These are phyloP conservation scores for Beauveria sp. DNA, from an alignment of 2,329 filamentous ascomycete species.

Conservation along the genomic window DNA sequence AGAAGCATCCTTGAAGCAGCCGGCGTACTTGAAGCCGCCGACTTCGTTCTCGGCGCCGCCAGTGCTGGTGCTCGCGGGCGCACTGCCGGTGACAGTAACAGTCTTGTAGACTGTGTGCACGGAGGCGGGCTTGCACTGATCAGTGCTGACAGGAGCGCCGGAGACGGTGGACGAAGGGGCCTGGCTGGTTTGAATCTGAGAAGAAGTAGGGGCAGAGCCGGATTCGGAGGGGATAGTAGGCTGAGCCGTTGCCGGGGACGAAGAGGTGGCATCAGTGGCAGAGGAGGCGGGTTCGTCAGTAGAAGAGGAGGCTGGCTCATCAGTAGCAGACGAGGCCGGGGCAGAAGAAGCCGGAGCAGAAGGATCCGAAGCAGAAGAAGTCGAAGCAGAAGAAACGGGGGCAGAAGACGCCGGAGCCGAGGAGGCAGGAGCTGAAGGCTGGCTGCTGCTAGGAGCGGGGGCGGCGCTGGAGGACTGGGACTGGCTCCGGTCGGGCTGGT, in stretches of 20 bases:
- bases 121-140: constrained; percentile 20
- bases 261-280: background rate
- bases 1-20: constrained; percentile 35
- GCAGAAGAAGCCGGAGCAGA: background rate
- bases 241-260: background rate
- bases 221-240: constrained; percentile 2
- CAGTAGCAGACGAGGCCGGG: background rate
- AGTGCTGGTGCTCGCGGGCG: constrained; percentile 13
- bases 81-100: constrained; percentile 34
- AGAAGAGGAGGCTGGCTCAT: background rate
- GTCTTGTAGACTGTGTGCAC: constrained; percentile 37
- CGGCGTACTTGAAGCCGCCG: constrained; percentile 30
- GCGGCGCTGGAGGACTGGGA: background rate
- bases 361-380: background rate
- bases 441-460: background rate
- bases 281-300: background rate
- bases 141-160: constrained; percentile 12
- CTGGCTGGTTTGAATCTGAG: background rate
- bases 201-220: background rate
- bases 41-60: constrained; percentile 11
- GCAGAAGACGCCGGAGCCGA: background rate
- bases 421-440: background rate
- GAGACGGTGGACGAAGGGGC: constrained; percentile 17
- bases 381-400: background rate
- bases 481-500: background rate